Evolutionary conservation across 2,329 filamentous ascomycete genomes (phyloP).

Genomic region (Colletotrichum sp.): DNA sequence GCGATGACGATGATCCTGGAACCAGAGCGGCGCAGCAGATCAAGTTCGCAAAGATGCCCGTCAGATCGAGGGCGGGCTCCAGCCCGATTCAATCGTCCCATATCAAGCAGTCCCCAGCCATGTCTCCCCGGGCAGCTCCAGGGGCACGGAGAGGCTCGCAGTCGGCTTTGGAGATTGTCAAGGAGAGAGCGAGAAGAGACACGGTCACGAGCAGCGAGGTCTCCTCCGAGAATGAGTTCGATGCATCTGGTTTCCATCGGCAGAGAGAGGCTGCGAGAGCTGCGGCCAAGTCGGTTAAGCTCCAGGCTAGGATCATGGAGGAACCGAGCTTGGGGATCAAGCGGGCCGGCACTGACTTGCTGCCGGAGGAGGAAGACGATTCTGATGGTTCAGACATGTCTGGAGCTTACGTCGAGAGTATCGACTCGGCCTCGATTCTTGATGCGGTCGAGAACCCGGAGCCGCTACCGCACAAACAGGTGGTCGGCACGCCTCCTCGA

Average conservation of each 20-base stretch:
- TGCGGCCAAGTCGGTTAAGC: constrained; percentile 57
- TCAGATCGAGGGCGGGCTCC: constrained; percentile 84
- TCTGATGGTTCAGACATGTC: constrained; percentile 68
- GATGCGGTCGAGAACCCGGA: constrained; percentile 67
- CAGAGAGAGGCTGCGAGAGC: constrained; percentile 66
- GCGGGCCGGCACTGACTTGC: constrained; percentile 53
- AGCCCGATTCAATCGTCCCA: constrained; percentile 79
- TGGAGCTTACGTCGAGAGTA: constrained; percentile 69
- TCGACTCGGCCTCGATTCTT: constrained; percentile 75
- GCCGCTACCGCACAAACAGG: constrained; percentile 57
- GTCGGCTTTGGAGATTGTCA: constrained; percentile 72
- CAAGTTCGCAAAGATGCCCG: constrained; percentile 94
- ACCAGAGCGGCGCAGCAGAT: constrained; percentile 83
- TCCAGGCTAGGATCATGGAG: constrained; percentile 58
- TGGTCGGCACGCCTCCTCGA: constrained; percentile 69
- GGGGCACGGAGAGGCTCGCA: constrained; percentile 70
- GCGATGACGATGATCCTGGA: constrained; percentile 74
- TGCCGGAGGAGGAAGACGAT: constrained; percentile 64
- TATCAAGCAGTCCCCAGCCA: constrained; percentile 56
- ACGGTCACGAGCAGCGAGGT: constrained; percentile 84
- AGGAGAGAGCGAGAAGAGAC: constrained; percentile 72
- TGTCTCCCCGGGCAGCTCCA: constrained; percentile 52
- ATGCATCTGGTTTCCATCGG: constrained; percentile 68
- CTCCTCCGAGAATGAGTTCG: constrained; percentile 82
- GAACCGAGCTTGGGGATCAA: constrained; percentile 50